Conservation (phyloP, 2,329 filamentous ascomycete species). For the Penicillium sp. region DNA sequence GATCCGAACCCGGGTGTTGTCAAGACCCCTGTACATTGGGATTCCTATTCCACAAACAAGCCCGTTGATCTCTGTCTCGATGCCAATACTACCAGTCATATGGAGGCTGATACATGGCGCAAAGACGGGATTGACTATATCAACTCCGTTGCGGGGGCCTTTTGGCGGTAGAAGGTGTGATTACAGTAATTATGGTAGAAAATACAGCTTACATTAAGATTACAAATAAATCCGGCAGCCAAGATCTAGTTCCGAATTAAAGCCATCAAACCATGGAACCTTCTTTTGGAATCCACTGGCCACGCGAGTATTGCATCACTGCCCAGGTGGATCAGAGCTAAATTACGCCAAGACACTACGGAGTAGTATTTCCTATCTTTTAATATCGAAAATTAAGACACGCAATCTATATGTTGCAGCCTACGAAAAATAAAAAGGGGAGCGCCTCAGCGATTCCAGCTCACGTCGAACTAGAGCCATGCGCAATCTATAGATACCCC, state of each 20-base stretch:
- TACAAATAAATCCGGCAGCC: background rate
- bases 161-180: constrained; percentile 22
- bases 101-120: constrained; percentile 50
- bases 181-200: background rate
- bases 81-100: constrained; percentile 47
- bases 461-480: background rate
- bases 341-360: background rate
- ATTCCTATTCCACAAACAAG: constrained; percentile 42
- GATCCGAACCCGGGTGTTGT: constrained; percentile 45
- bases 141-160: constrained; percentile 27
- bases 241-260: background rate
- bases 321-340: background rate
- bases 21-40: constrained; percentile 41
- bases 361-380: no score
- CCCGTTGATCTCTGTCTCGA: constrained; percentile 54
- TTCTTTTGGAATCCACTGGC: background rate
- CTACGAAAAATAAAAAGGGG: background rate
- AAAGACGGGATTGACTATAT: constrained; percentile 35
- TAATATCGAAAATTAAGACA: background rate
- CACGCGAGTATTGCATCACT: background rate
- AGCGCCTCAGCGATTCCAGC: background rate
- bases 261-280: background rate
- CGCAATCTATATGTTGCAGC: background rate
- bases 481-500: background rate
- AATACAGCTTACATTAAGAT: background rate